Conservation (phyloP, 768 basidiomycete species). For the Tulasnella sp. region DNA sequence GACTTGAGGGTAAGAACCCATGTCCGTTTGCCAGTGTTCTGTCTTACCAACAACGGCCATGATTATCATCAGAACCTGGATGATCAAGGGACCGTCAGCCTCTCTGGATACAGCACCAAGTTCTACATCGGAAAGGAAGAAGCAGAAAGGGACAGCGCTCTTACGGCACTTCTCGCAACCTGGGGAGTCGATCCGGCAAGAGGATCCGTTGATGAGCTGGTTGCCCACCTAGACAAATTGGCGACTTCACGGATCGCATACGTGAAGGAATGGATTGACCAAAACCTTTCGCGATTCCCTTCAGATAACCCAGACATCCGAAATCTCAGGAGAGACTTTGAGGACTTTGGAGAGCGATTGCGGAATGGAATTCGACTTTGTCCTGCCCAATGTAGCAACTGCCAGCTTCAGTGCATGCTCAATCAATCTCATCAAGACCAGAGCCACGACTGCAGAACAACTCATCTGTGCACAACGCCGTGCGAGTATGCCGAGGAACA, state of each 20-base stretch:
- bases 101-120: constrained; percentile 27
- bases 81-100: constrained; percentile 32
- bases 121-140: constrained; percentile 25
- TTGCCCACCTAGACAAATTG: constrained; percentile 29
- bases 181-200: constrained; percentile 23
- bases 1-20: constrained; percentile 42
- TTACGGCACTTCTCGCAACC: not conserved
- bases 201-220: constrained; percentile 36
- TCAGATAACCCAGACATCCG: constrained; percentile 34
- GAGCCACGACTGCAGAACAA: constrained; percentile 40
- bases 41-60: no score
- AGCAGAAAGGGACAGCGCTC: constrained; percentile 11
- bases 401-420: constrained; percentile 39
- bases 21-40: no score
- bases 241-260: constrained; percentile 35
- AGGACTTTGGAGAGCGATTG: constrained; percentile 35
- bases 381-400: constrained; percentile 34
- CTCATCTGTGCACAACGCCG: constrained; percentile 34
- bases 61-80: constrained; percentile 39
- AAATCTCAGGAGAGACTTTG: constrained; percentile 34
- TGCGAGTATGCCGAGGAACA: constrained; percentile 37
- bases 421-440: constrained; percentile 33
- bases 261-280: constrained; percentile 40
- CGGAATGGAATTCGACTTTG: constrained; percentile 39
- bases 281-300: constrained; percentile 40